Conservation (phyloP, 1,284 basidiomycete genomes). For the Meripilus lineatus region DNA sequence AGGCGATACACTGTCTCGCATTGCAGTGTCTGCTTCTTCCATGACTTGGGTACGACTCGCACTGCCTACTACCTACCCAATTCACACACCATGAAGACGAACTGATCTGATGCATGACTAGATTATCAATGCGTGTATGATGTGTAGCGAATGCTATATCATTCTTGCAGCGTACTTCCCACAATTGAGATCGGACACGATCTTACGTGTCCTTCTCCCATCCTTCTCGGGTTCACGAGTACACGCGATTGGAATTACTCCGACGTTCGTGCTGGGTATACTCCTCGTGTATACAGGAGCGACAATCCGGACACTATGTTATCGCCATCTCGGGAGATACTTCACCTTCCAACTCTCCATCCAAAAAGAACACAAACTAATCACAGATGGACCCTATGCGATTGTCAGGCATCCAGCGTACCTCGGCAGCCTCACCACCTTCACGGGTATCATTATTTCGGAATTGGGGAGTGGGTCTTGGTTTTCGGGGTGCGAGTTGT, state of each 20-base stretch:
- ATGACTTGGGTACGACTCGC: too few species aligned
- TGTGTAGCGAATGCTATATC: not conserved
- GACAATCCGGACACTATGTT: slow-evolving; percentile 1
- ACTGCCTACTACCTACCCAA: too few species aligned
- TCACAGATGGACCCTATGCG: slow-evolving; percentile 9
- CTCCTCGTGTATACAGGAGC: not conserved
- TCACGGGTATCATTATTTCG: not conserved
- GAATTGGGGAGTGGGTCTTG: not conserved
- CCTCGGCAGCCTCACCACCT: not conserved
- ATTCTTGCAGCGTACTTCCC: not conserved
- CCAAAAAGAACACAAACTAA: slow-evolving; percentile 5
- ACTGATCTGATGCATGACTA: too few species aligned
- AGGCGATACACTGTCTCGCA: too few species aligned
- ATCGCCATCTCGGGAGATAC: slow-evolving; percentile 4
- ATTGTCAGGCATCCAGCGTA: slow-evolving; percentile 9
- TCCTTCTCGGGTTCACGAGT: too few species aligned
- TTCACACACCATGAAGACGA: too few species aligned
- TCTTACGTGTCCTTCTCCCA: too few species aligned
- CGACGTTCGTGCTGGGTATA: not conserved
- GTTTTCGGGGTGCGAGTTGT: too few species aligned
- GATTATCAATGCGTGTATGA: too few species aligned
- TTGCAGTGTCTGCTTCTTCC: too few species aligned
- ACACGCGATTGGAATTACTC: not conserved
- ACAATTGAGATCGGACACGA: not conserved
- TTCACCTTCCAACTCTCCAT: slow-evolving; percentile 10